Base-by-base conservation (phyloP, 192 early-diverging fungal species). In the Phlyctochytrium planicorne region DNA sequence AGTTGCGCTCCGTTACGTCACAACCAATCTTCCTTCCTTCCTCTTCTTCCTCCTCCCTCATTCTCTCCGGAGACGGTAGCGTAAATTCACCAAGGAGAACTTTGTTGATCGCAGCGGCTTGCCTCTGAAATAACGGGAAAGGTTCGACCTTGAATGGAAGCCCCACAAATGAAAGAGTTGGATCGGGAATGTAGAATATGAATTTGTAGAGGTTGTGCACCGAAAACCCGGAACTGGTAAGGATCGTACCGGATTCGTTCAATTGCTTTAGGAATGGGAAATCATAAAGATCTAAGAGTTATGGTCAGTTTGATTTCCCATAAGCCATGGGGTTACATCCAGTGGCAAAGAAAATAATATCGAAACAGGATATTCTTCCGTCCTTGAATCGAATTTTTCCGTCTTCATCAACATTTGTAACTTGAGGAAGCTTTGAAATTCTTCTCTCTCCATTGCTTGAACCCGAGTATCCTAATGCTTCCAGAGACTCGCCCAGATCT, bases 131-230 rank as follows among this genome's bases (percentile, higher is more conserved):
- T 0, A 88, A 35, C 3, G 84, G 84, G 31, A 88, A 77, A 55
- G 87, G 85, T 2, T 71, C 77, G 0, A 84, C 64, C 14, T 74
- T 76, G 33, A 74, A 72, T 2, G 87, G 87, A 3, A 88, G 27
- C 0, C 82, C 84, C 3, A 88, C 55, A 29, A 88, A 80, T 2
- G 78, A 75, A 3, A 88, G 71, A 0, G 82, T 80, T 10, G 85
- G 83, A 67, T 88, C 84, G 20, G 60, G 55, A 1, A 71, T 72
- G 37, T 84, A 83, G 27, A 88, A 60, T 1, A 82, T 35, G 33
- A 73, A 70, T 31, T 71, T 67, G 66, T 78, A 83, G 33, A 88
- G 27, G 40, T 50, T 50, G 40, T 50, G 10, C 12, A 50, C 40
- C 12, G 12, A 10, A n/a, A 50, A n/a, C 12, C 40, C 40, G 40